Base-by-base conservation (phyloP, 2,329 filamentous ascomycete species). In the Ciborinia camelliae region DNA sequence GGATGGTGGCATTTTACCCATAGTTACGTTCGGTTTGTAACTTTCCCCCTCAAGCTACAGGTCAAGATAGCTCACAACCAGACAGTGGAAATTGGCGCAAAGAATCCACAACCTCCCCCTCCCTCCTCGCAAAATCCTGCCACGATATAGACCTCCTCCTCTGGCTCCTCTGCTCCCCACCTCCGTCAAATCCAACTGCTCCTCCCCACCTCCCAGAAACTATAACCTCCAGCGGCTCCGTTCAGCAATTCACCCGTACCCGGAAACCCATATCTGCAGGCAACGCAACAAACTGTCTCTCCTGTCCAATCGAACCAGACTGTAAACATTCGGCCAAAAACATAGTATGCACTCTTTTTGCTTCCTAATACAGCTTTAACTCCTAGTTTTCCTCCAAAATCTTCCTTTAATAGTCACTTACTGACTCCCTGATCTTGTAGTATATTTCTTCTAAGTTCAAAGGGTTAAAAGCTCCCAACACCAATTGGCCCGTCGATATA, bases 1-100 rank as follows among this genome's bases (percentile, higher is more conserved):
- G 95, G 95, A 0, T 96, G 90, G 88, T 98, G 92, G 91, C 95
- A 98, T 76, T 98, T 96, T 75, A 83, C 90, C 0, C 93, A 97
- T 76, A 92, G 88, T 50, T 97, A 94, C 71, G 94, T 98, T 43
- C 85, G 86, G 81, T 83, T 76, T 61, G 74, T 37, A 37, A 37
- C 23, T 20, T 35, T 53, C 50, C 12, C 26, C n/a, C 12, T 20
- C 8, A 1, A 26, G 23, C 39, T 23, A 1, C 9, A 15, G 35
- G 62, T 32, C 6, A 51, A 20, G 12, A 14, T 32, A 45, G 20
- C 43, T 65, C 62, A 68, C 66, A 60, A 67, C 30, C 30, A n/a
- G 12, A 10, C 63, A 83, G 91, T 53, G 95, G 95, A 20, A 97
- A 98, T 77, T 98, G 95, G 95, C 86, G 94, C 7, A 91, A 90